A percentile compares a stretch with the other conserved stretches of the same genome.
These are phyloP conservation scores for Tuber umbilicatum DNA, from an alignment of 495 filamentous ascomycete genomes.

Conservation along the genomic window DNA sequence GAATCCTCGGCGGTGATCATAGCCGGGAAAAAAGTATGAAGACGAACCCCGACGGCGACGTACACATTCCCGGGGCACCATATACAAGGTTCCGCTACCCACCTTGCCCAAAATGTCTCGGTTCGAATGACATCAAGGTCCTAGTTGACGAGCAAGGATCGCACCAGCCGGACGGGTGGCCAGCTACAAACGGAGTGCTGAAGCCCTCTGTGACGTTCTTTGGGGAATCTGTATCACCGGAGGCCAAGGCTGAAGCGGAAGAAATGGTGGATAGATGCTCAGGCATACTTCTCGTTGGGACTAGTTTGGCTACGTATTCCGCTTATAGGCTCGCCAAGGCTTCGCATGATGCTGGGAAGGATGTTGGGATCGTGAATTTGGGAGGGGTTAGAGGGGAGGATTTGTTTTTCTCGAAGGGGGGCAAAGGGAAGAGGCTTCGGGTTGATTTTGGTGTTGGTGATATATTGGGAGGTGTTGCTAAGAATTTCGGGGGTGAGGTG, in stretches of 20 bases:
- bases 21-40: slow-evolving; percentile 62
- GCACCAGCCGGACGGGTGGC: slow-evolving; percentile 13
- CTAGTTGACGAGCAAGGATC: slow-evolving; percentile 76
- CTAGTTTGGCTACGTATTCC: slow-evolving; percentile 86
- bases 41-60: slow-evolving; percentile 90
- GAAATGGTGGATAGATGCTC: slow-evolving; percentile 67
- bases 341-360: slow-evolving; percentile 73
- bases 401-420: slow-evolving; percentile 51
- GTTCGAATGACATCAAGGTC: slow-evolving; percentile 55
- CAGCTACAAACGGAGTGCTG: slow-evolving; percentile 47
- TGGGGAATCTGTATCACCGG: slow-evolving; percentile 69
- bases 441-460: slow-evolving; percentile 30
- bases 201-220: slow-evolving; percentile 96
- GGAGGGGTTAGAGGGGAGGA: slow-evolving; percentile 78
- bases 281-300: slow-evolving; percentile 72
- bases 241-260: slow-evolving; percentile 70
- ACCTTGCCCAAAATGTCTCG: slow-evolving; percentile 74
- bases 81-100: slow-evolving; percentile 90
- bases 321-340: slow-evolving; percentile 83
- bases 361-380: slow-evolving; percentile 75
- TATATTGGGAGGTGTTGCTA: slow-evolving; percentile 35
- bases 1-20: slow-evolving; percentile 71
- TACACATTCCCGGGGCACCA: slow-evolving; percentile 78
- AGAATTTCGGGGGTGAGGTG: slow-evolving; percentile 13
- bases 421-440: slow-evolving; percentile 28